Conservation (phyloP, 2,329 filamentous ascomycete species). For the Alternaria viburni region DNA sequence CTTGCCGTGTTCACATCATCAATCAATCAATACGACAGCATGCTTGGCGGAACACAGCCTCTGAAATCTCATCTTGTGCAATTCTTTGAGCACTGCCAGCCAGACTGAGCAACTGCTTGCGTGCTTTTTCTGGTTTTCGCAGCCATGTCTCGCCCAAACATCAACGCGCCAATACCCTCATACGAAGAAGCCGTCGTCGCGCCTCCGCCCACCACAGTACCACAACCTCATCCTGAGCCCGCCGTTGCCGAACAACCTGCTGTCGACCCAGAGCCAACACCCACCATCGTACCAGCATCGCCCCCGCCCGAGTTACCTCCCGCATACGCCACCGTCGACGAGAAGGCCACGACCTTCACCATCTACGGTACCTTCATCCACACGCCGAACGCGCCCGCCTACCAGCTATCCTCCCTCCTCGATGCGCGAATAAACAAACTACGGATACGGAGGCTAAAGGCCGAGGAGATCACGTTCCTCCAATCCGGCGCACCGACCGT, state of each 20-base stretch:
- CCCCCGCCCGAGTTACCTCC: constrained; percentile 21
- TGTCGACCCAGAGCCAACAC: neutral
- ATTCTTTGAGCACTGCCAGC: neutral
- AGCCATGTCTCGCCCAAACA: constrained; percentile 5
- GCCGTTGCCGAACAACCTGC: neutral
- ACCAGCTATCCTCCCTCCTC: constrained; percentile 36
- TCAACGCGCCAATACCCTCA: constrained; percentile 21
- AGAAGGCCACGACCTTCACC: constrained; percentile 28
- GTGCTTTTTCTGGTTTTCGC: neutral
- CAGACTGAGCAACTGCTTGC: neutral
- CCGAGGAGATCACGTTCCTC: constrained; percentile 25
- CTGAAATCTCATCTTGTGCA: neutral
- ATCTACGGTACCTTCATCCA: constrained; percentile 37
- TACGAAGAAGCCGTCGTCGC: constrained; percentile 21
- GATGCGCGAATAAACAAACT: constrained; percentile 24
- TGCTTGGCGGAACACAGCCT: constrained; percentile 9
- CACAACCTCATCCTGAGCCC: neutral
- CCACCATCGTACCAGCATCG: neutral
- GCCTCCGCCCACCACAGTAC: neutral
- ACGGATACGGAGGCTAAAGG: constrained; percentile 26
- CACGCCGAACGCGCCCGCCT: constrained; percentile 28
- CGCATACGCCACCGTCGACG: constrained; percentile 30
- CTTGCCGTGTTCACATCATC: constrained; percentile 2
- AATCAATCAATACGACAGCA: neutral
- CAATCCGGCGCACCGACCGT: constrained; percentile 22